Evolutionary conservation across 306 rosid species (phyloP), one percentile per base, ranked within the genome.

Genomic region (Cucumis hystrix): DNA sequence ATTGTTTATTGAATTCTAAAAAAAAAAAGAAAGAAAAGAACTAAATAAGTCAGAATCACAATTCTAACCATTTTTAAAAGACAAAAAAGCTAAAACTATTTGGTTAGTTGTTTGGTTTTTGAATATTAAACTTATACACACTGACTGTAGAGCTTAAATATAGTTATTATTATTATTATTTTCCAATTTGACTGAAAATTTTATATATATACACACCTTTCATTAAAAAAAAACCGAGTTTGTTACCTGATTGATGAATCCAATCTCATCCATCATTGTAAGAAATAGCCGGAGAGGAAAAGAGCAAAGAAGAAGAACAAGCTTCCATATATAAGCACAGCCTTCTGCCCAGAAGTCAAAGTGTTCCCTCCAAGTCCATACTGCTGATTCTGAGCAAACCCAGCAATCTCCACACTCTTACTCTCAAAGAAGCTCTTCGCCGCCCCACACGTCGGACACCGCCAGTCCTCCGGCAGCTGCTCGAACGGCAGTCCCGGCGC

Each of bases 371-470:
- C 99, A 8, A 95, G 76, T 35, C 99, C 99, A 79, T 81, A 95
- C 67, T 95, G 97, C 83, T 95, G 99, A 74, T 95, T 95, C 98
- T 96, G 73, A 1, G 97, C 99, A 75, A 92, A 91, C 47, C 98
- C 98, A 16, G 98, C 98, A 18, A 96, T 92, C 77, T 96, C 92
- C 77, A 92, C 97, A 66, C 98, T 96, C 77, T 96, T 95, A 20
- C 96, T 92, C 81, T 80, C 86, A 30, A 92, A 96, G 89, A 96
- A 96, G 60, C 90, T 85, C 88, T 82, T 77, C 0, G 97, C 89
- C 0, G 99, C 98, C n/a, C 99, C 99, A 25, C 99, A 96, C 7
- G 98, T 96, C 8, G 99, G 92, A 41, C 99, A 96, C 30, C 97
- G 81, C 99, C 98, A 96, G 28, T 96, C 99, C 40, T 89, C 97